Conservation (phyloP, 1,284 basidiomycete species). For the Papiliotrema flavescens region DNA sequence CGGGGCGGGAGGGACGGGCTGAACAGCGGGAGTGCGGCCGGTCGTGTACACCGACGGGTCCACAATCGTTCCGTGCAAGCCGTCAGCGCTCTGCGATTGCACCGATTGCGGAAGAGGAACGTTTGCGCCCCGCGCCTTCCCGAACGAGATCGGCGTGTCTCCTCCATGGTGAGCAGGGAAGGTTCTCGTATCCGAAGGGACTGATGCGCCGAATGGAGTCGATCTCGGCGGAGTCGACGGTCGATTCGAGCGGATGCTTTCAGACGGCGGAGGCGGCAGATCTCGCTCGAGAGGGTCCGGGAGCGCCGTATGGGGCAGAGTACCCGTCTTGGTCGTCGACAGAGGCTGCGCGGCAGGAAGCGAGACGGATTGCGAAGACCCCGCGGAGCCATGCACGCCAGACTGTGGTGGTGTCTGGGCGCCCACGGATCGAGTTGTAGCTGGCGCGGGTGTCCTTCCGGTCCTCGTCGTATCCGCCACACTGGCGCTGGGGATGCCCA, state of each 20-base stretch:
- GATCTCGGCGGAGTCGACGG: slow-evolving; percentile 7
- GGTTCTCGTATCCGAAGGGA: neutral
- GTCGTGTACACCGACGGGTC: too few species aligned
- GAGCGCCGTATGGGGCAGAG: slow-evolving; percentile 11
- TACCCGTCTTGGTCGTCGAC: neutral
- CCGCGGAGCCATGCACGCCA: too few species aligned
- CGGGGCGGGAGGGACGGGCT: neutral
- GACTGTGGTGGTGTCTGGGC: too few species aligned
- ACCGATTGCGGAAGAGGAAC: too few species aligned
- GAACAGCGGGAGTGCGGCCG: too few species aligned
- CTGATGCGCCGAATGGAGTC: neutral
- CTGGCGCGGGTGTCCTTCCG: neutral
- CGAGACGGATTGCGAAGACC: too few species aligned
- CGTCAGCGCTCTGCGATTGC: too few species aligned
- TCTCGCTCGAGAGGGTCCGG: slow-evolving; percentile 24
- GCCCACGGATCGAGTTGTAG: too few species aligned
- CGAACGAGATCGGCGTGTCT: neutral
- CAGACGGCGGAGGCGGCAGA: slow-evolving; percentile 24
- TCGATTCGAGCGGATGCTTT: slow-evolving; percentile 21
- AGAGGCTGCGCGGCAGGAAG: neutral
- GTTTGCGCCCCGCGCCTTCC: neutral
- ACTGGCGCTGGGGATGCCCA: slow-evolving; percentile 8
- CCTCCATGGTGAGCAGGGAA: neutral
- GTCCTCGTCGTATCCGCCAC: neutral
- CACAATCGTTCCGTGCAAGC: too few species aligned